Evolutionary conservation across 495 filamentous ascomycete genomes (phyloP).

Genomic region (Annulohypoxylon nitens): DNA sequence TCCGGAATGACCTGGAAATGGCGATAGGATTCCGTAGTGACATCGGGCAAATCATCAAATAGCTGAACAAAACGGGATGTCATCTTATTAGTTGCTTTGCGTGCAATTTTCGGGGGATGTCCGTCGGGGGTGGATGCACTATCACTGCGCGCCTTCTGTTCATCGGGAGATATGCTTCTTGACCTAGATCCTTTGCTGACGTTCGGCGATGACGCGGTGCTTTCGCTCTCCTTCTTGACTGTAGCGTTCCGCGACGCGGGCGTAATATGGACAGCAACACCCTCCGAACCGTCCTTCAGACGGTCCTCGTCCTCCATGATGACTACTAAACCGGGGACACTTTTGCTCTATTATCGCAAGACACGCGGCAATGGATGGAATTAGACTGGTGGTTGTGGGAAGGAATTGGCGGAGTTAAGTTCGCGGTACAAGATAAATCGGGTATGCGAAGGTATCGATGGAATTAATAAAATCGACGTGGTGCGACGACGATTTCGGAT

Average conservation of each 20-base stretch:
- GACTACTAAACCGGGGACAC: slow-evolving; percentile 18
- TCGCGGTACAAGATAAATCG: slow-evolving; percentile 24
- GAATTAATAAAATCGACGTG: slow-evolving; percentile 6
- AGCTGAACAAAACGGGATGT: slow-evolving; percentile 70
- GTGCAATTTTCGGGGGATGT: slow-evolving; percentile 76
- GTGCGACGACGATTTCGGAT: slow-evolving; percentile 32
- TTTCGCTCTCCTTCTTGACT: slow-evolving; percentile 56
- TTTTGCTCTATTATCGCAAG: slow-evolving; percentile 21
- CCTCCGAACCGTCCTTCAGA: slow-evolving; percentile 51
- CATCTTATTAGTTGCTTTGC: slow-evolving; percentile 80
- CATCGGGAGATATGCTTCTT: slow-evolving; percentile 60
- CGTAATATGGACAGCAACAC: slow-evolving; percentile 50
- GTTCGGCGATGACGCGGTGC: slow-evolving; percentile 55
- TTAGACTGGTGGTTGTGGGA: slow-evolving; percentile 19
- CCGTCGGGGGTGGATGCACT: slow-evolving; percentile 59
- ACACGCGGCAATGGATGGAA: slow-evolving; percentile 7
- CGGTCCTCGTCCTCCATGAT: slow-evolving; percentile 60
- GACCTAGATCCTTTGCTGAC: slow-evolving; percentile 56
- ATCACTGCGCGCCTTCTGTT: slow-evolving; percentile 57
- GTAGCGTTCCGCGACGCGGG: slow-evolving; percentile 47
- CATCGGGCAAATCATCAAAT: slow-evolving; percentile 77
- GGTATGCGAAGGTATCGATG: slow-evolving; percentile 8
- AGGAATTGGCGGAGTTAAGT: slow-evolving; percentile 25
- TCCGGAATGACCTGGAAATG: slow-evolving; percentile 85
- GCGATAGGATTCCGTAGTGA: slow-evolving; percentile 77